These are phyloP conservation scores for Epichloe scottii DNA, from an alignment of 2,329 filamentous ascomycete species.

Conservation along the genomic window DNA sequence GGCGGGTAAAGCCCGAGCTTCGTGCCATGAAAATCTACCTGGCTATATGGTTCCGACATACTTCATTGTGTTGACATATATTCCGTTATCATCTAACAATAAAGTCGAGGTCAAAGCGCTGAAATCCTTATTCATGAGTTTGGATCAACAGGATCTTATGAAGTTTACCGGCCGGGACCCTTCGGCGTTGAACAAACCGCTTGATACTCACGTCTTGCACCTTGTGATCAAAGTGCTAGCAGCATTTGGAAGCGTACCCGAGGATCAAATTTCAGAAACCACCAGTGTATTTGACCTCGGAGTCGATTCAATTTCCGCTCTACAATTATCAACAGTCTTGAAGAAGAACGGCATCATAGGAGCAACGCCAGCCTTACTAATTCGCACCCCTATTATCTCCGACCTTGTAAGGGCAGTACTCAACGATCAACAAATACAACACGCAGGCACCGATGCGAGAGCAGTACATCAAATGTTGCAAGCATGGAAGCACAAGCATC, in stretches of 20 bases:
- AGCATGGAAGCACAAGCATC: slow-evolving; percentile 51
- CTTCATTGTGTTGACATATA: slow-evolving; percentile 54
- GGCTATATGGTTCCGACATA: slow-evolving; percentile 88
- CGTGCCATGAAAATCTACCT: slow-evolving; percentile 60
- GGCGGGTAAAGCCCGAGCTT: slow-evolving; percentile 36
- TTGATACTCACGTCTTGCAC: slow-evolving; percentile 24
- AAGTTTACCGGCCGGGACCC: slow-evolving; percentile 28
- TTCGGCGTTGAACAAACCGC: slow-evolving; percentile 15
- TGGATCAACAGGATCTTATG: slow-evolving; percentile 51
- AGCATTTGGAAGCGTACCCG: slow-evolving; percentile 34
- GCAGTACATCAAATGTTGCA: slow-evolving; percentile 48
- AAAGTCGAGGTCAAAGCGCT: slow-evolving; percentile 69
- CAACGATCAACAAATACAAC: not conserved
- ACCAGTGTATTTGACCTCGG: slow-evolving; percentile 77
- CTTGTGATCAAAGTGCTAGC: slow-evolving; percentile 42
- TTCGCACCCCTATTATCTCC: slow-evolving; percentile 45
- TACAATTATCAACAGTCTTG: slow-evolving; percentile 54
- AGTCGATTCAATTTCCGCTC: slow-evolving; percentile 75
- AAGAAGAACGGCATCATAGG: slow-evolving; percentile 47
- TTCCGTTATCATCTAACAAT: slow-evolving; percentile 81
- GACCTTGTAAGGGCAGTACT: slow-evolving; percentile 31
- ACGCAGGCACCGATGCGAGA: slow-evolving; percentile 17
- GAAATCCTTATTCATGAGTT: slow-evolving; percentile 48
- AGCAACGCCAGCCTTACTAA: slow-evolving; percentile 52
- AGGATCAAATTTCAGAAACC: slow-evolving; percentile 31